Percentiles rank a stretch among this genome's conserved stretches.
phyloP scores from a whole-genome alignment of 2,329 filamentous ascomycete genomes.

The Pyricularia grisea region DNA sequence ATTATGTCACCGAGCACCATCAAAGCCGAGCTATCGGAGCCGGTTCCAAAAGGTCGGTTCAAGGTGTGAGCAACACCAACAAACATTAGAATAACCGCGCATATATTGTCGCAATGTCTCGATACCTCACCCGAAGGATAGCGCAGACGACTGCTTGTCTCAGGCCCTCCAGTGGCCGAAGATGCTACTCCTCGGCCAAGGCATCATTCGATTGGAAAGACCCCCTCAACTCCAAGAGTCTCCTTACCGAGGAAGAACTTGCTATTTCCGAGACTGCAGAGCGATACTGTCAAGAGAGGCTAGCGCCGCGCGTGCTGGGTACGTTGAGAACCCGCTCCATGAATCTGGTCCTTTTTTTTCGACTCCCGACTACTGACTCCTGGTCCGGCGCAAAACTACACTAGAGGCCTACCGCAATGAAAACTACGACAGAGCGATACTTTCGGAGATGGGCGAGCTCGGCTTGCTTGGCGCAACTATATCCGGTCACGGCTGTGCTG shows the following conservation, averaged over 20 bases:
- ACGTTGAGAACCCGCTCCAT: conserved; percentile 18
- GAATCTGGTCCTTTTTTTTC: not conserved
- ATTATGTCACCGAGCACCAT: not conserved
- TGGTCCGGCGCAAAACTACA: not conserved
- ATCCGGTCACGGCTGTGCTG: conserved; percentile 74
- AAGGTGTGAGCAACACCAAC: not conserved
- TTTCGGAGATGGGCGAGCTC: conserved; percentile 79
- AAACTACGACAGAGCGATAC: conserved; percentile 68
- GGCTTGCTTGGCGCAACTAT: conserved; percentile 76
- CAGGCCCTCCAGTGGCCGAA: not conserved
- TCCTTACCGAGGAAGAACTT: conserved; percentile 83
- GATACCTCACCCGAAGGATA: not conserved
- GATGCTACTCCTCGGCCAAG: conserved; percentile 2
- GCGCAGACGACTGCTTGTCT: not conserved
- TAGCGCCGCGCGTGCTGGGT: conserved; percentile 83
- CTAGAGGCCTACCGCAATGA: conserved; percentile 57
- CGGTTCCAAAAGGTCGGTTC: not conserved
- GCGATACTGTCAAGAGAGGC: conserved; percentile 83
- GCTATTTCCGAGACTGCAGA: conserved; percentile 87
- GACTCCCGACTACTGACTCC: not conserved
- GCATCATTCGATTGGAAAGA: conserved; percentile 80
- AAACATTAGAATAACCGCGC: not conserved
- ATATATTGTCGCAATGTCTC: not conserved
- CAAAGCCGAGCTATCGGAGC: not conserved
- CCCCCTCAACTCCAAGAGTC: conserved; percentile 62